These are phyloP conservation scores for Dactylis glomerata DNA, from an alignment of 176 grass and related monocot genomes.

Conservation along the genomic window DNA sequence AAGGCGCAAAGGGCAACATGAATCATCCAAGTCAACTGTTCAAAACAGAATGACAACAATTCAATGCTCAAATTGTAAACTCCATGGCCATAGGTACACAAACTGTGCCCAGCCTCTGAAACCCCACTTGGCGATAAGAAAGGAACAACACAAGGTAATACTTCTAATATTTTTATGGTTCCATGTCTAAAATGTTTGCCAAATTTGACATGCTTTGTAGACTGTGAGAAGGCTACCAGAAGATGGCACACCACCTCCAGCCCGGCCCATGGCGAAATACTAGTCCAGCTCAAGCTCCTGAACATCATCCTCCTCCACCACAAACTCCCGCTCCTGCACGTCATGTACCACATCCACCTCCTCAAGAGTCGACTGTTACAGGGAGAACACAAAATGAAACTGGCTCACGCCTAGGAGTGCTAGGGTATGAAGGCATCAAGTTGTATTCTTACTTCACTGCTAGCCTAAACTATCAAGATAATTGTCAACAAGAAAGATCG, in stretches of 20 bases:
- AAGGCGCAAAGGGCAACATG: background rate
- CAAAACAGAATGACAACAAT: background rate
- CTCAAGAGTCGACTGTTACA: too few relatives aligned
- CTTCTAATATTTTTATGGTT: background rate
- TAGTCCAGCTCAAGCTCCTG: too few relatives aligned
- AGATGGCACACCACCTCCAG: background rate
- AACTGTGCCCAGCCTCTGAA: background rate
- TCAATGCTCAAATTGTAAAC: background rate
- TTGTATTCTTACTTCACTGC: too few relatives aligned
- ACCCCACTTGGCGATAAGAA: background rate
- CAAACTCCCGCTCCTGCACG: too few relatives aligned
- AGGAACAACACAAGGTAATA: background rate
- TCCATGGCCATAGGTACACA: background rate
- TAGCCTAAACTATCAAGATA: background rate
- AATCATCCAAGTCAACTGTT: background rate
- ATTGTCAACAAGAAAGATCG: background rate
- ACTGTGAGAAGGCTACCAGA: background rate
- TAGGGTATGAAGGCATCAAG: too few relatives aligned
- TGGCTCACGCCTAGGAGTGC: background rate
- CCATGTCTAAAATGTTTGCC: background rate
- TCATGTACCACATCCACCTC: too few relatives aligned
- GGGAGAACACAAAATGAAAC: background rate
- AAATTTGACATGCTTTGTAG: background rate
- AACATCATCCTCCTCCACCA: too few relatives aligned
- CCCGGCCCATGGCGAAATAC: too few relatives aligned